Evolutionary conservation across 2,329 filamentous ascomycete species (phyloP), one percentile per base, ranked within the genome.

Genomic region (Blumeria hordei): DNA sequence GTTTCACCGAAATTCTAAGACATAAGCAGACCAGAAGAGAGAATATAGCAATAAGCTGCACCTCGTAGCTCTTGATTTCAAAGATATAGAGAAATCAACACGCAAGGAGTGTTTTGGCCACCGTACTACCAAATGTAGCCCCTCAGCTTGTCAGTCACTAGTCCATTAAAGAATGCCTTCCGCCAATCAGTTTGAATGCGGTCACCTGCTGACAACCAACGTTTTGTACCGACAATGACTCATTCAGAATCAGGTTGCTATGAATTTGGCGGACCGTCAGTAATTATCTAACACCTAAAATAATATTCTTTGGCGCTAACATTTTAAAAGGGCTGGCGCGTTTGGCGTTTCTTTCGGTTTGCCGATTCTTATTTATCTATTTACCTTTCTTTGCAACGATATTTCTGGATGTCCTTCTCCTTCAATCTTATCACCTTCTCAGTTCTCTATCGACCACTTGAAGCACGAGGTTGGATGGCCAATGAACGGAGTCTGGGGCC

Each of bases 381-480:
- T 90, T 65, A 75, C 81, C 50, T 94, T 95, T 65, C 72, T 83
- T 63, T 95, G 90, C 75, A 96, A 95, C 70, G 88, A 96, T 67
- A 72, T 93, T 59, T 83, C 86, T 8, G 90, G 92, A 57, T 96
- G 92, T 65, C 92, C 90, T 50, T 81, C 85, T 2, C 87, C 88
- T 3, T 87, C 85, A 3, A 73, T 90, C 8, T 74, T 94, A 39
- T 74, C 75, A 60, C 88, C 85, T 35, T 80, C 75, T 56, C 83
- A 77, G 8, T 70, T 94, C 57, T 80, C 80, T 44, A 70, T 88
- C 51, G 76, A 81, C 18, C 76, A 77, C 62, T 70, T 95, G 61
- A 92, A 90, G 71, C 66, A 72, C 55, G 87, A 95, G 64, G 78
- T 86, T 45, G 87, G 84, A 61, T 94, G 88, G 86, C 83, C 83